Evolutionary conservation across 2,329 filamentous ascomycete species (phyloP).

Genomic region (Anisogramma anomala): DNA sequence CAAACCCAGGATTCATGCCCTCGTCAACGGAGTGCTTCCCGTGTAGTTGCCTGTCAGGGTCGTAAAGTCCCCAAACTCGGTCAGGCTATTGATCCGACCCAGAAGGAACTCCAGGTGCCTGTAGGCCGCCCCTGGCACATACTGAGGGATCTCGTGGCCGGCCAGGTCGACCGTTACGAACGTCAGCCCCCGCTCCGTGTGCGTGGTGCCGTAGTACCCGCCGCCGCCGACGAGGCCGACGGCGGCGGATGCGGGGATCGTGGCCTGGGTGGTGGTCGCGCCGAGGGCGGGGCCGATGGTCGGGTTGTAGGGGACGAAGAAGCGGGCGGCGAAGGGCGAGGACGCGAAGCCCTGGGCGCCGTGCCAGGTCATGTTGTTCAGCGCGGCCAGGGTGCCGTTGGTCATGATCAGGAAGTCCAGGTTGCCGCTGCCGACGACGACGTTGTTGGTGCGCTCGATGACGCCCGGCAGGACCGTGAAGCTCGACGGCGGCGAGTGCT

Average conservation of each 20-base stretch:
- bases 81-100: slow-evolving; percentile 9
- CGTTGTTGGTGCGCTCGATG: slow-evolving; percentile 11
- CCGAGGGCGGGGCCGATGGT: slow-evolving; percentile 1
- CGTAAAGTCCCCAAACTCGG: slow-evolving; percentile 8
- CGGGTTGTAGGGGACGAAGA: slow-evolving; percentile 13
- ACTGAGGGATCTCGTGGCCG: slow-evolving; percentile 12
- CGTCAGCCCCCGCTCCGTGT: slow-evolving; percentile 10
- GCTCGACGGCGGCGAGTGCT: background rate
- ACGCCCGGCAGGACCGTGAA: slow-evolving; percentile 4
- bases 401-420: slow-evolving; percentile 45
- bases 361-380: slow-evolving; percentile 64
- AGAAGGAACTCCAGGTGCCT: slow-evolving; percentile 12
- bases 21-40: background rate
- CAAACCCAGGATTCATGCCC: too few relatives aligned
- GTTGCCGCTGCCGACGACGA: slow-evolving; percentile 8
- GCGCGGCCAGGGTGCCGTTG: slow-evolving; percentile 51
- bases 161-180: slow-evolving; percentile 6
- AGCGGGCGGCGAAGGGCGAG: slow-evolving; percentile 24
- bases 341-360: slow-evolving; percentile 52
- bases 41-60: background rate
- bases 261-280: background rate
- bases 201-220: slow-evolving; percentile 7
- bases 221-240: slow-evolving; percentile 10
- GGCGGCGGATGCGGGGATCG: background rate
- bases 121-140: slow-evolving; percentile 9